Evolutionary conservation across 108 stramenopile genomes (phyloP), one percentile per base, ranked within the genome.

Genomic region (Skeletonema menzelii): DNA sequence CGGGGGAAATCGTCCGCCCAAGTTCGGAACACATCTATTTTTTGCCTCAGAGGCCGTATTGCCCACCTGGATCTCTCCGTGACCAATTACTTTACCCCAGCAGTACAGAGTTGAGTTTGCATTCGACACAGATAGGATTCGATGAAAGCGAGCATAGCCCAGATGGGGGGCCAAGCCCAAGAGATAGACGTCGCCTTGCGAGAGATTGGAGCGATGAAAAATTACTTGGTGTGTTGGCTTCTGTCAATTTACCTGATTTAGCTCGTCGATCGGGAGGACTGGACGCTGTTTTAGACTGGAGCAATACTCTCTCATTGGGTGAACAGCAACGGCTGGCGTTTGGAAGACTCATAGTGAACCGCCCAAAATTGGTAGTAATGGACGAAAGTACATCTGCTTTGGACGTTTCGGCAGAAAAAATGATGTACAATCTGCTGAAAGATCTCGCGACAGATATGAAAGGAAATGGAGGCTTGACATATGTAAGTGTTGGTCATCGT

Each of bases 41-140:
- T 72, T 72, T 96, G 28, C 95, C 95, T 0, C 95, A 96, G 69
- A 83, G 83, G 27, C 93, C 93, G 22, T 69, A 94, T 80, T 92
- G 91, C 68, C 84, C 92, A 17, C 85, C 91, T 14, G 93, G 95
- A 0, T 77, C 86, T 1, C 67, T 96, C 13, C 73, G 91, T 8
- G 89, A 95, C 26, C 92, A 95, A 70, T 73, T 96, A 12, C 60
- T 90, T 17, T 96, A 96, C 64, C 93, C 93, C 4, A 67, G 65
- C 4, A 67, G 65, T 35, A 74, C 72, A 28, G 72, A 69, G 26
- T 40, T 56, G 20, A 69, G 56, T 15, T 42, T 68, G 17, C 80
- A 82, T 32, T 69, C 10, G 27, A 44, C 35, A 20, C 55, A 67
- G 6, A 30, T 61, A 38, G 63, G 72, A 57, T 53, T 71, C 19